Evolutionary conservation across 148 eudicot species (phyloP), one percentile per base, ranked within the genome.

Genomic region (Vaccinium corymbosum): DNA sequence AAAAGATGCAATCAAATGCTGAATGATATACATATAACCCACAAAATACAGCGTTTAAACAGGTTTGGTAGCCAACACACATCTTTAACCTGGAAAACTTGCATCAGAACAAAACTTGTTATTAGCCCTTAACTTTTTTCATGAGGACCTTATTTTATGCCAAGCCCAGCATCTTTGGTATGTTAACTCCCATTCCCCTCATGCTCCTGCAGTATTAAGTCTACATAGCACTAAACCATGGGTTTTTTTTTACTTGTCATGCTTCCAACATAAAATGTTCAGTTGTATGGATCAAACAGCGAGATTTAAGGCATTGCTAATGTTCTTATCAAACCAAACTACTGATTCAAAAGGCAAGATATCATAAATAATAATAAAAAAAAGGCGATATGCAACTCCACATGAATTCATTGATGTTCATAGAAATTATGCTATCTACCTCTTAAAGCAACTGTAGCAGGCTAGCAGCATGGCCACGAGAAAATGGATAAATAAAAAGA

Each of bases 401-500:
- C 38, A 7, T 6, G 12, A 68, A 68, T 13, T 32, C 29, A 16
- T 20, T 46, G 14, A 22, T 81, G 19, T 9, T 5, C n/a, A 12
- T 59, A 42, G 14, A 42, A 14, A 64, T 25, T 42, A 64, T 81
- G 59, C 66, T 14, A 42, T n/a, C 22, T 6, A 42, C 68, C 9
- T 66, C 46, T 59, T 66, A 15, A 70, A 81, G 48, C 7, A 56
- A 10, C 38, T 32, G 32, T 42, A 42, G 46, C 46, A 5, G 46
- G 46, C 46, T 22, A 62, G 55, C 82, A 79, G 81, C 53, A 76
- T 49, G 17, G 77, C 75, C 79, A 80, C n/a, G 59, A 61, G 32
- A 64, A 64, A 22, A 75, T 55, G 25, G 25, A 50, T 27, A 48
- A 7, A 13, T 32, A 78, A 62, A 38, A 88, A 76, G 6, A 4